Base-by-base conservation (phyloP, 2,329 filamentous ascomycete species). In the Chaetomium strumarium region DNA sequence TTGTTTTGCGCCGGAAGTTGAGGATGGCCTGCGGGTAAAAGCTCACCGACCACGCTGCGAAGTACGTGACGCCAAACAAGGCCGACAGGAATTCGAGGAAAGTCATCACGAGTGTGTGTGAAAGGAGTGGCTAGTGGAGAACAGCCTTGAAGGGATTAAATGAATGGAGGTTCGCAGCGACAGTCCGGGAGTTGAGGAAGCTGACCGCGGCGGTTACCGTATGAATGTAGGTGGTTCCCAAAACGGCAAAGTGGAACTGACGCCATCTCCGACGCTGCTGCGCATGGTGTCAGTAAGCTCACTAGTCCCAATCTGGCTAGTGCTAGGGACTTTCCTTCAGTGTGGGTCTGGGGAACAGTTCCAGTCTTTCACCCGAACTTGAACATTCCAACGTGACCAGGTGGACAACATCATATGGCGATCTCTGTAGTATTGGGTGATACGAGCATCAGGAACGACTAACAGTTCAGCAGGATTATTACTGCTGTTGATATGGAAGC, bases 21-120 rank as follows among this genome's bases (percentile, higher is more conserved):
- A 90, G 79, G 55, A 95, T 71, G 7, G 87, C 83, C 67, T 97
- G 93, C 1, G 92, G 91, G 68, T 97, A 97, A 73, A 96, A 97
- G 14, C 90, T 95, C 14, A 85, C 72, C 12, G 88, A 92, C 92
- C 92, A 93, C 69, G 80, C 83, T 45, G 84, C 58, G 58, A 81
- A 85, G 70, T 91, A 91, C 64, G 85, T 71, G 86, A 87, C 90
- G 68, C 87, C 87, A 61, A 88, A 80, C 31, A 86, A 64, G 64
- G 74, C 77, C 46, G 79, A 83, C 16, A 81, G 49, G 52, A 75
- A 61, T 30, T 67, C 60, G 53, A 83, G 74, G 58, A 80, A 72
- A 2, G 30, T 48, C 49, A 56, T 56, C 12, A 16, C 31, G 34
- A 20, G 17, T 34, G n/a, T 17, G 6, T 7, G 31, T 6, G 1